Conservation (phyloP, 164 flowering plant genomes). For the Kalanchoe fedtschenkoi region DNA sequence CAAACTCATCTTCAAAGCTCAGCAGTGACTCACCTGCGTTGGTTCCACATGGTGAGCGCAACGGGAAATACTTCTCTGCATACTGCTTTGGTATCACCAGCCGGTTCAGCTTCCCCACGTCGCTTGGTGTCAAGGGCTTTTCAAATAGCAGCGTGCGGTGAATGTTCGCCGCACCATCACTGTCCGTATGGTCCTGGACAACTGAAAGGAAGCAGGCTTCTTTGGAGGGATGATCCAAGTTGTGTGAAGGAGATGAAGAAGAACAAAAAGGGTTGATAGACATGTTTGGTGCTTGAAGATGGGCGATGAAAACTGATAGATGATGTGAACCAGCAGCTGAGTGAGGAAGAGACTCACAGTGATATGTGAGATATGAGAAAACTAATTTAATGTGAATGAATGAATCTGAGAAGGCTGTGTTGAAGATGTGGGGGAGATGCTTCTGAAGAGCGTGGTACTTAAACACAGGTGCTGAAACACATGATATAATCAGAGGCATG, state of each 20-base stretch:
- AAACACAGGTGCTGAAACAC: not conserved
- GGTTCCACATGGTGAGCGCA: slow-evolving; percentile 8
- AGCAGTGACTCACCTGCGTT: slow-evolving; percentile 15
- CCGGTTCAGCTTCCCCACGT: slow-evolving; percentile 90
- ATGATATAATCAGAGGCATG: slow-evolving; percentile 1
- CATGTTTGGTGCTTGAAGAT: not conserved
- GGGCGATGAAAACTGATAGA: no score
- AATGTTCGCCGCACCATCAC: slow-evolving; percentile 2
- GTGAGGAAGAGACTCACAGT: no score
- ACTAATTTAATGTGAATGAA: not conserved
- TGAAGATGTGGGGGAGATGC: not conserved
- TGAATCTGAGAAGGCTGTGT: not conserved
- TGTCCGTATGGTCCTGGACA: not conserved
- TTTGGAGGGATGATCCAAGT: not conserved
- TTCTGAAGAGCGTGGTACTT: not conserved
- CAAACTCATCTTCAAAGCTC: slow-evolving; percentile 22
- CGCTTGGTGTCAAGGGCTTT: slow-evolving; percentile 87
- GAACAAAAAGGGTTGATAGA: not conserved
- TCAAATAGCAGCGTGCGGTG: slow-evolving; percentile 54
- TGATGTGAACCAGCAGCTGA: no score
- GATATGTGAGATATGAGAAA: not conserved
- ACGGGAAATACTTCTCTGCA: slow-evolving; percentile 85
- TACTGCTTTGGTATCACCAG: slow-evolving; percentile 93
- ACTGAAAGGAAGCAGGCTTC: not conserved
- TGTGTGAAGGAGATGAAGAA: not conserved